A percentile compares a stretch with the other conserved stretches of the same genome.
Conservation (phyloP, 495 filamentous ascomycete genomes). For the Cenococcum geophilum region DNA sequence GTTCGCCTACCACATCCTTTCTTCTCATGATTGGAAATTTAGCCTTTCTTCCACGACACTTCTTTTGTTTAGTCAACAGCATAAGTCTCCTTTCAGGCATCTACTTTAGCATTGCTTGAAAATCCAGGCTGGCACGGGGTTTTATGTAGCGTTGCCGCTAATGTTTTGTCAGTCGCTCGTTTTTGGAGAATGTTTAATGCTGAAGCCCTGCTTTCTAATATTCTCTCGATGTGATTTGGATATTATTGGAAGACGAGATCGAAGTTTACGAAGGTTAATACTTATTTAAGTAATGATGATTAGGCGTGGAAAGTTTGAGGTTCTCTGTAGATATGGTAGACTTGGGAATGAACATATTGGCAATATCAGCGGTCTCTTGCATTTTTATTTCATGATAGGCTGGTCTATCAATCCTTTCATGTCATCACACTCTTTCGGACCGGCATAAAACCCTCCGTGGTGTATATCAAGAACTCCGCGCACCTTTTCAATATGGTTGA, state of each 20-base stretch:
- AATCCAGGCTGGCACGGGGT: not conserved
- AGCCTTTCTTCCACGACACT: not conserved
- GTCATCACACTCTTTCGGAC: too few relatives aligned
- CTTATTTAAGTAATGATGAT: slow-evolving; percentile 1
- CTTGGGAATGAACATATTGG: slow-evolving; percentile 7
- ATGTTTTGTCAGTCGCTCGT: slow-evolving; percentile 2
- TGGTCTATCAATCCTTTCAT: too few relatives aligned
- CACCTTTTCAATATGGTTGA: too few relatives aligned
- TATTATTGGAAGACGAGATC: not conserved
- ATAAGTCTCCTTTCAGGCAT: slow-evolving; percentile 2
- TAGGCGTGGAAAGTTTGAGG: not conserved
- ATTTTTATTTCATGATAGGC: too few relatives aligned
- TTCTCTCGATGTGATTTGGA: not conserved
- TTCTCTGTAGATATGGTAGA: slow-evolving; percentile 2
- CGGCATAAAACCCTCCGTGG: too few relatives aligned
- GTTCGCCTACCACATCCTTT: not conserved
- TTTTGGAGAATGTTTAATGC: slow-evolving; percentile 1
- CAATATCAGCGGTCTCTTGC: too few relatives aligned
- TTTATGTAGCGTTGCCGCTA: not conserved
- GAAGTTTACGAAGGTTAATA: slow-evolving; percentile 1
- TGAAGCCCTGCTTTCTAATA: not conserved
- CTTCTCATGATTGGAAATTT: not conserved
- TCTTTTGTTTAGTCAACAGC: not conserved
- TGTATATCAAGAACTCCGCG: too few relatives aligned
- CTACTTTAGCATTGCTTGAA: not conserved